Conservation (phyloP, 306 rosid genomes). For the Cucurbita pepo region DNA sequence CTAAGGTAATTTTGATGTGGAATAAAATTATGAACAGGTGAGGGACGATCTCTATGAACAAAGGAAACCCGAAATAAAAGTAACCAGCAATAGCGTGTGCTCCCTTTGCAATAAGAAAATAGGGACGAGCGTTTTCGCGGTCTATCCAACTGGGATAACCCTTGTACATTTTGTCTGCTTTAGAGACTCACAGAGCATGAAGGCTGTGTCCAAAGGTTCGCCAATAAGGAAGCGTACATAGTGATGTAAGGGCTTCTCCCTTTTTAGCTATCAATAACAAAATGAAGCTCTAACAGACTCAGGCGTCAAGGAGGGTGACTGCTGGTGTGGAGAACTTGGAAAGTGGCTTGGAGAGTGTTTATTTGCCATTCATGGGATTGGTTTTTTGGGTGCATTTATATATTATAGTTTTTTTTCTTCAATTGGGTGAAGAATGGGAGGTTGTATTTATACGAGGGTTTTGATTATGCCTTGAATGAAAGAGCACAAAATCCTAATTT, state of each 20-base stretch:
- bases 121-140: conserved; percentile 88
- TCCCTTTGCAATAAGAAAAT: conserved; percentile 92
- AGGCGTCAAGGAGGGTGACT: background rate
- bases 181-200: conserved; percentile 85
- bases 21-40: conserved; percentile 33
- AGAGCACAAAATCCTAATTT: background rate
- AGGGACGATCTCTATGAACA: conserved; percentile 69
- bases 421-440: background rate
- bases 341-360: background rate
- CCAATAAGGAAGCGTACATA: conserved; percentile 39
- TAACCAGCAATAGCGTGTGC: conserved; percentile 80
- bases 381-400: conserved; percentile 1
- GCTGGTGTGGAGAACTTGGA: background rate
- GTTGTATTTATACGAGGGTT: conserved; percentile 1
- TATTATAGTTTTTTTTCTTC: background rate
- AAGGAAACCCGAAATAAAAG: conserved; percentile 60
- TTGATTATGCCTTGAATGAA: background rate
- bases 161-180: conserved; percentile 90
- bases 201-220: conserved; percentile 56
- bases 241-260: background rate
- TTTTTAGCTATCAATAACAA: background rate
- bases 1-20: background rate
- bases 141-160: conserved; percentile 84
- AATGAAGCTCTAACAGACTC: background rate
- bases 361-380: background rate